A percentile compares a stretch with the other conserved stretches of the same genome.
These are phyloP conservation scores for Begonia masoniana DNA, from an alignment of 306 rosid species.

Conservation along the genomic window DNA sequence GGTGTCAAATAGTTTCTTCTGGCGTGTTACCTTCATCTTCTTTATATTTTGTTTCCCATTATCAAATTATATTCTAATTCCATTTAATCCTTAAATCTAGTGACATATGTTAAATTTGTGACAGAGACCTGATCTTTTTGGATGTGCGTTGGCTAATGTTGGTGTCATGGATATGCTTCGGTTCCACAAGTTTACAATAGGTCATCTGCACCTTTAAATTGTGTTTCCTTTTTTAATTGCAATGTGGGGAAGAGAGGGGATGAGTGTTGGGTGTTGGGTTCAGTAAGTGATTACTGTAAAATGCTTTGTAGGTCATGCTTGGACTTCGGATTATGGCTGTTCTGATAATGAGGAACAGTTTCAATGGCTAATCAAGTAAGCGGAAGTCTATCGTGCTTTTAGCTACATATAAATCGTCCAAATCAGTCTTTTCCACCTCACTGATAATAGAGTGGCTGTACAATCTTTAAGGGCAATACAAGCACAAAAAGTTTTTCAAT, in stretches of 20 bases:
- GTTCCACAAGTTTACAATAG: constrained; percentile 91
- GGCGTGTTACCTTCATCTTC: background rate
- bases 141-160: constrained; percentile 93
- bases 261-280: too few relatives aligned
- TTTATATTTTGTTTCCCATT: too few relatives aligned
- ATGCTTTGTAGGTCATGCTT: constrained; percentile 68
- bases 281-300: constrained; percentile 3
- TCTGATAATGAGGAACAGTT: constrained; percentile 87
- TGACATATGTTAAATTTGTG: background rate
- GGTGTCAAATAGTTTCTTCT: constrained; percentile 18
- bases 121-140: constrained; percentile 92
- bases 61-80: too few relatives aligned
- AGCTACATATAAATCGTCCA: too few relatives aligned
- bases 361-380: constrained; percentile 83
- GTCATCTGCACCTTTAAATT: constrained; percentile 21
- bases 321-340: constrained; percentile 90
- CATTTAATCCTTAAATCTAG: too few relatives aligned
- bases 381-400: too few relatives aligned
- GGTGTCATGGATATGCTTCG: constrained; percentile 99
- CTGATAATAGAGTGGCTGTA: too few relatives aligned
- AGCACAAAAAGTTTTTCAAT: too few relatives aligned
- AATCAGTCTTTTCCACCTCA: too few relatives aligned
- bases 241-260: too few relatives aligned
- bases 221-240: background rate
- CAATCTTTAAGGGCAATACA: too few relatives aligned